Evolutionary conservation across 371 early-diverging fungal species (phyloP).

Genomic region (Zychaea mexicana): DNA sequence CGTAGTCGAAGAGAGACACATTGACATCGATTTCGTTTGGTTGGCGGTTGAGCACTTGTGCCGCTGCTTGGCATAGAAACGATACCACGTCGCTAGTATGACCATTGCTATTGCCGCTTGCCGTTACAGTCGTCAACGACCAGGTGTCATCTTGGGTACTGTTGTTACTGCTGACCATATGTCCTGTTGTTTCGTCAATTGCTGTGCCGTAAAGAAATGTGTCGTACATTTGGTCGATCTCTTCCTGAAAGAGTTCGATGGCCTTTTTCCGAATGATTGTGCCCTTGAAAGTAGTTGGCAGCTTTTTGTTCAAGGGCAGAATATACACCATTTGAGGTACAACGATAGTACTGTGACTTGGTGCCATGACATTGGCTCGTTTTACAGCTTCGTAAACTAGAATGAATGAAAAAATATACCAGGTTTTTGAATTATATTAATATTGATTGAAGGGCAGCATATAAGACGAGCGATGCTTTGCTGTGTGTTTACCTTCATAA

Average conservation of each 20-base stretch:
- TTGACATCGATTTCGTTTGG: neutral
- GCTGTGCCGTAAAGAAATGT: slow-evolving; percentile 17
- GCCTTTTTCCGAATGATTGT: slow-evolving; percentile 22
- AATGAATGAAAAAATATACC: neutral
- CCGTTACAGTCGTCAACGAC: no score
- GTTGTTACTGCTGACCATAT: no score
- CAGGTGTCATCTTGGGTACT: no score
- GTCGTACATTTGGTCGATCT: slow-evolving; percentile 28
- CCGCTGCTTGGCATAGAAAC: neutral
- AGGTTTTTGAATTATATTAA: neutral
- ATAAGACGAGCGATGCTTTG: no score
- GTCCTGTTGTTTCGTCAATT: neutral
- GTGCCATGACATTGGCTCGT: slow-evolving; percentile 28
- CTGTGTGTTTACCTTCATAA: slow-evolving; percentile 19
- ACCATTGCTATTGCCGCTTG: no score
- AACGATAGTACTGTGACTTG: slow-evolving; percentile 31
- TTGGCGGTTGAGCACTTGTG: neutral
- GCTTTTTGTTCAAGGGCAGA: slow-evolving; percentile 14
- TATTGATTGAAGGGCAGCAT: slow-evolving; percentile 6
- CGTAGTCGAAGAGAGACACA: slow-evolving; percentile 16
- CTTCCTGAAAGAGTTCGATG: slow-evolving; percentile 10
- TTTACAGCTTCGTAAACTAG: slow-evolving; percentile 27
- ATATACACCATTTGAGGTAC: slow-evolving; percentile 40
- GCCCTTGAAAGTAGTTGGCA: slow-evolving; percentile 35
- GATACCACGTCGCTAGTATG: neutral